These are phyloP conservation scores for Moricandia moricandioides DNA, from an alignment of 345 rosid species.

Conservation along the genomic window DNA sequence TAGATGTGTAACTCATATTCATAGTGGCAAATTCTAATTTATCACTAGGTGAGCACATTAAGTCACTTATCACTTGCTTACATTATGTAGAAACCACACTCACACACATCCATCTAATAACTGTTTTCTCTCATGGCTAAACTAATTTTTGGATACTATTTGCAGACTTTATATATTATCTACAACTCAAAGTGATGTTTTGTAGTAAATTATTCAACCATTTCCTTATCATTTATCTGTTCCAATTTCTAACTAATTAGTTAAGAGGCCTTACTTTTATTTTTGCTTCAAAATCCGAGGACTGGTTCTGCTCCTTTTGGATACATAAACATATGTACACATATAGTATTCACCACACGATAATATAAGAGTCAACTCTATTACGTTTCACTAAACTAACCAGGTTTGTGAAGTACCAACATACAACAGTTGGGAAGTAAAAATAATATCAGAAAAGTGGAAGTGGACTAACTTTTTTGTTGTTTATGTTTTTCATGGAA, in stretches of 20 bases:
- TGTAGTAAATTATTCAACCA: background rate
- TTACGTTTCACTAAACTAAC: background rate
- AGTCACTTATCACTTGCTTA: too few relatives aligned
- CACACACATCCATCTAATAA: background rate
- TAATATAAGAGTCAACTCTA: background rate
- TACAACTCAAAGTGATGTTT: background rate
- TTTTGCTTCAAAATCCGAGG: background rate
- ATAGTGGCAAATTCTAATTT: background rate
- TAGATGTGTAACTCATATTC: background rate
- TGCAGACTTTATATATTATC: background rate
- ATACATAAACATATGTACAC: background rate
- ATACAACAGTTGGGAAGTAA: background rate
- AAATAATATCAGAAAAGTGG: background rate
- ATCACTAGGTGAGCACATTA: conserved; percentile 31
- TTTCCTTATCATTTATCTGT: background rate
- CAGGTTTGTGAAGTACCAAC: background rate
- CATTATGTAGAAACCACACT: background rate
- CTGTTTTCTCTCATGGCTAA: background rate
- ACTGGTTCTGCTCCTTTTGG: background rate
- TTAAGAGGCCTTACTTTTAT: background rate
- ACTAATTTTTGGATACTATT: background rate
- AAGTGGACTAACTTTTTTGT: conserved; percentile 5
- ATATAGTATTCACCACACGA: background rate
- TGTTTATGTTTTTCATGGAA: background rate
- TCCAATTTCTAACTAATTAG: background rate